phyloP scores from a whole-genome alignment of 176 grass and related monocot species.

The Alopecurus myosuroides region DNA sequence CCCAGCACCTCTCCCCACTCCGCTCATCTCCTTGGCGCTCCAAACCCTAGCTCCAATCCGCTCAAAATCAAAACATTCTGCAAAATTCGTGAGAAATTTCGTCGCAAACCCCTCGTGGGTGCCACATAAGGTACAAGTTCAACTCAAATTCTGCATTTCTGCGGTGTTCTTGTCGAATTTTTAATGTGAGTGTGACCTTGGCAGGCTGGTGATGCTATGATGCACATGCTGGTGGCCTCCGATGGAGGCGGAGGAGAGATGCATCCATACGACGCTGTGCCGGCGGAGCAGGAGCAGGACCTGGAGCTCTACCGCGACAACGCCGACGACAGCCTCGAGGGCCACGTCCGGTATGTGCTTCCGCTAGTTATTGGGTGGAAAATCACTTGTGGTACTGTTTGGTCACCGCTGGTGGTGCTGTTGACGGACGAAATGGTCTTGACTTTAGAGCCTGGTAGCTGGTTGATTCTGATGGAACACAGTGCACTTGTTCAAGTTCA shows the following conservation, averaged over 20 bases:
- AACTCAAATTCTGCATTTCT: not conserved
- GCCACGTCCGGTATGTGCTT: constrained; percentile 46
- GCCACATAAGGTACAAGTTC: not conserved
- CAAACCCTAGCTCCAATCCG: constrained; percentile 49
- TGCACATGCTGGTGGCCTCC: constrained; percentile 55
- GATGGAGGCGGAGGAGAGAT: constrained; percentile 48
- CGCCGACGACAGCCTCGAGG: constrained; percentile 43
- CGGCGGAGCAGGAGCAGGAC: constrained; percentile 44
- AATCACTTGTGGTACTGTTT: not conserved
- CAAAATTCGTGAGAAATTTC: constrained; percentile 17
- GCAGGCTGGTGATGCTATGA: constrained; percentile 54
- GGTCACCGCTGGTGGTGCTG: not conserved
- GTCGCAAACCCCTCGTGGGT: not conserved
- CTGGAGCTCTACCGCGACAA: constrained; percentile 40
- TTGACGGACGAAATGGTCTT: not conserved
- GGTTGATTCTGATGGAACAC: not conserved
- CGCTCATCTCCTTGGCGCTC: constrained; percentile 21
- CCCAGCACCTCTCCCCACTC: constrained; percentile 14
- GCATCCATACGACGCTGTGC: not conserved
- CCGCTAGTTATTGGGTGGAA: not conserved
- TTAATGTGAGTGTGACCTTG: constrained; percentile 18
- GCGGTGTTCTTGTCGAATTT: not conserved
- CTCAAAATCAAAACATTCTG: not conserved
- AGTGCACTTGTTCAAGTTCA: constrained; percentile 6
- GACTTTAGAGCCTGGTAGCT: not conserved